These are phyloP conservation scores for Penicillium sclerotigenum DNA, from an alignment of 2,329 filamentous ascomycete species.

Conservation along the genomic window DNA sequence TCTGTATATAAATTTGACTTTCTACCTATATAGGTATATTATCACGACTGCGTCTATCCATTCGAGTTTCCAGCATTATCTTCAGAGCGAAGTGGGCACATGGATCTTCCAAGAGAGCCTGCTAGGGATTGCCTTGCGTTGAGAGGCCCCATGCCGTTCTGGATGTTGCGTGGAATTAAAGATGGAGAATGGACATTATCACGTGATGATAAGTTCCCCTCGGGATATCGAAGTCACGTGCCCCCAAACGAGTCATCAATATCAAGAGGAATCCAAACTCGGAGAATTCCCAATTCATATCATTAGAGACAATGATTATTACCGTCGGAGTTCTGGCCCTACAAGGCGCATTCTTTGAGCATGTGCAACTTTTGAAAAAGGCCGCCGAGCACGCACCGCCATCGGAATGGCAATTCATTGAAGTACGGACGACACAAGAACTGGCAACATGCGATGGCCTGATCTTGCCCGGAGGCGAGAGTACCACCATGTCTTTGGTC, in stretches of 20 bases:
- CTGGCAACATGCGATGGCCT: slow-evolving; percentile 74
- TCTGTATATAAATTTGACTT: neutral
- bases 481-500: slow-evolving; percentile 86
- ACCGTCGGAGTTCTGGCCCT: slow-evolving; percentile 68
- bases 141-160: neutral
- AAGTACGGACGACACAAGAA: slow-evolving; percentile 74
- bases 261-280: neutral
- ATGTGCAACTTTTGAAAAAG: slow-evolving; percentile 69
- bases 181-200: neutral
- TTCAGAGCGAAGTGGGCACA: neutral
- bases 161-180: neutral
- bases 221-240: slow-evolving; percentile 19
- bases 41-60: neutral
- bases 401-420: slow-evolving; percentile 60
- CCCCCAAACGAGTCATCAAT: slow-evolving; percentile 13
- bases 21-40: too few relatives aligned
- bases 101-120: neutral
- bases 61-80: neutral
- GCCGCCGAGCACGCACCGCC: slow-evolving; percentile 50
- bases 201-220: slow-evolving; percentile 18
- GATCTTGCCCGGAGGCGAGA: slow-evolving; percentile 90
- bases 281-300: neutral
- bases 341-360: slow-evolving; percentile 90
- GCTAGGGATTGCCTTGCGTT: neutral
- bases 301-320: slow-evolving; percentile 35